Conservation (phyloP, 768 basidiomycete genomes). For the Clitopilus passeckerianus region DNA sequence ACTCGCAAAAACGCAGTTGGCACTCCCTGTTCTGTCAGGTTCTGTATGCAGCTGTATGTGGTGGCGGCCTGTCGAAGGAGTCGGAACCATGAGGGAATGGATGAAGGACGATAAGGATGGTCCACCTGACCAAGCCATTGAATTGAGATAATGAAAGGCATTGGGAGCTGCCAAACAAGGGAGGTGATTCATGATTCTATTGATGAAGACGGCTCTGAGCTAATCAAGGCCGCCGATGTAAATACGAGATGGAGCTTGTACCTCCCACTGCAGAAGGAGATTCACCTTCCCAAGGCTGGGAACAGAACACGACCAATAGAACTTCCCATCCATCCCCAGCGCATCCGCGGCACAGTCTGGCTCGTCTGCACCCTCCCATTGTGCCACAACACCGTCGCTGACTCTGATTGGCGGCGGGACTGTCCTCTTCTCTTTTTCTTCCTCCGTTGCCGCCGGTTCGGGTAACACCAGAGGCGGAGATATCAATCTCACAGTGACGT, state of each 20-base stretch:
- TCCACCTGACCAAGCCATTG: too few relatives aligned
- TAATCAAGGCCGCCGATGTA: not conserved
- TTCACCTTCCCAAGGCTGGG: slow-evolving; percentile 14
- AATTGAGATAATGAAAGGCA: too few relatives aligned
- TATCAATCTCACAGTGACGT: slow-evolving; percentile 10
- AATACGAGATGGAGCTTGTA: slow-evolving; percentile 4
- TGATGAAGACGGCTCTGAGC: too few relatives aligned
- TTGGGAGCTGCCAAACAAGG: too few relatives aligned
- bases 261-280: slow-evolving; percentile 17
- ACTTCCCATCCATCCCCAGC: slow-evolving; percentile 12
- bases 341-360: slow-evolving; percentile 6
- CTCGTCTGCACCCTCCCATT: slow-evolving; percentile 21
- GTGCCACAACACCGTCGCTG: slow-evolving; percentile 13
- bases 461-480: not conserved
- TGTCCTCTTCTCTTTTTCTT: not conserved
- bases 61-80: too few relatives aligned
- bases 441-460: not conserved
- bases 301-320: slow-evolving; percentile 16
- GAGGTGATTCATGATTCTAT: too few relatives aligned
- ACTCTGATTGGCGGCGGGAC: slow-evolving; percentile 9
- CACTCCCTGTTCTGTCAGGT: too few relatives aligned
- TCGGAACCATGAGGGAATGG: too few relatives aligned
- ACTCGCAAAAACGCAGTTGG: not conserved
- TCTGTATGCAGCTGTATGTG: too few relatives aligned
- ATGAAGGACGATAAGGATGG: too few relatives aligned